phyloP scores from a whole-genome alignment of 345 rosid genomes.

The Populus nigra region DNA sequence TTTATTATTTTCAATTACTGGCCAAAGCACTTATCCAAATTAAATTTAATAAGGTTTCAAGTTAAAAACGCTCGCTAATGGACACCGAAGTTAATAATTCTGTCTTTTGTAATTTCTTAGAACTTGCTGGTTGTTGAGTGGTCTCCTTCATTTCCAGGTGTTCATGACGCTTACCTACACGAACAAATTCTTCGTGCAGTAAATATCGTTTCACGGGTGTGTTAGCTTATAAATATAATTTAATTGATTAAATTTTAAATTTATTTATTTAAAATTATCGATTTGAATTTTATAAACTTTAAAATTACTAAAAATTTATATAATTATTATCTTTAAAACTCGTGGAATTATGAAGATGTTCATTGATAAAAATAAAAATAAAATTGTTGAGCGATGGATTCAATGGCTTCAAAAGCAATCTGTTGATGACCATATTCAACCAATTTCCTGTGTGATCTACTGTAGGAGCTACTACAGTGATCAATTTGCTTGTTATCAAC shows the following conservation, averaged over 20 bases:
- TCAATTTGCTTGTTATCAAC: background rate
- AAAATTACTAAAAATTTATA: no score
- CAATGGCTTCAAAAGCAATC: no score
- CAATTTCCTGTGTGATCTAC: background rate
- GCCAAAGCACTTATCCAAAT: background rate
- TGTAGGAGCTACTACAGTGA: no score
- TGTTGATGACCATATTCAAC: no score
- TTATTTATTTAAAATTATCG: no score
- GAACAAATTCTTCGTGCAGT: background rate
- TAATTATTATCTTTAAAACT: no score
- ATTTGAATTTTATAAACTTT: accelerated
- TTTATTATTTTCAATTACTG: no score
- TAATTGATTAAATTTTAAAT: accelerated
- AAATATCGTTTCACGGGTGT: background rate
- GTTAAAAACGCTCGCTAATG: background rate
- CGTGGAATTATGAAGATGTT: no score
- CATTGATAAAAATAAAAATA: no score
- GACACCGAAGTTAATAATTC: background rate
- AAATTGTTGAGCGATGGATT: no score
- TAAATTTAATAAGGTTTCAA: background rate
- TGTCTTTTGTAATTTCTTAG: background rate
- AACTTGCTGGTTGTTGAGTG: background rate
- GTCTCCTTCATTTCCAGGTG: background rate
- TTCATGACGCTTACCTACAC: background rate
- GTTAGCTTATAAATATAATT: accelerated